Percentiles rank a stretch among this genome's conserved stretches.
These are phyloP conservation scores for Russula vinacea DNA, from an alignment of 768 basidiomycete genomes.

Conservation along the genomic window DNA sequence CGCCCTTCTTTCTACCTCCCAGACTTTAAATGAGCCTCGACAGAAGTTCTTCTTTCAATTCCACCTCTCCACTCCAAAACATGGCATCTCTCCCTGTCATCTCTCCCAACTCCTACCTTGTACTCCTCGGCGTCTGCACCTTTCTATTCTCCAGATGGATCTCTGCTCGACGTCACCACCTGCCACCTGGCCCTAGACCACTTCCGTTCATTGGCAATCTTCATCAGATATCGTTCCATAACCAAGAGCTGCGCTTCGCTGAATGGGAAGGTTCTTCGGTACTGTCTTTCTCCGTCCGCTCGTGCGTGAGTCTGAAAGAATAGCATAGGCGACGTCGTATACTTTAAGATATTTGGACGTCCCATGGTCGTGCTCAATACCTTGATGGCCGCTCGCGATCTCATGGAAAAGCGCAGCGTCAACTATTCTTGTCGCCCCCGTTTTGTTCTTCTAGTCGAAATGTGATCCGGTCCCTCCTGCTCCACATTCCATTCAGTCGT, in stretches of 20 bases:
- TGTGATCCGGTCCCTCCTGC: slow-evolving; percentile 27
- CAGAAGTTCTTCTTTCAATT: neutral
- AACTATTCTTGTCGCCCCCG: slow-evolving; percentile 39
- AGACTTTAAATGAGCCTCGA: slow-evolving; percentile 6
- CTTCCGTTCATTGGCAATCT: slow-evolving; percentile 37
- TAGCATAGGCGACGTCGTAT: slow-evolving; percentile 37
- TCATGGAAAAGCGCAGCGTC: slow-evolving; percentile 37
- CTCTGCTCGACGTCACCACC: slow-evolving; percentile 20
- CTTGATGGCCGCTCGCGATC: slow-evolving; percentile 36
- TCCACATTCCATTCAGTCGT: neutral
- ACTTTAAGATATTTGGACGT: slow-evolving; percentile 34
- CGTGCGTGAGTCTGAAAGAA: neutral
- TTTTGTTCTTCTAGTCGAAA: slow-evolving; percentile 33
- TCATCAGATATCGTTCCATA: slow-evolving; percentile 33
- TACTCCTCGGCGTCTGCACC: slow-evolving; percentile 17
- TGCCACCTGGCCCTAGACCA: slow-evolving; percentile 36
- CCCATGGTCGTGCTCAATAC: slow-evolving; percentile 38
- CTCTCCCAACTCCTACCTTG: slow-evolving; percentile 3
- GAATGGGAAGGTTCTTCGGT: slow-evolving; percentile 37
- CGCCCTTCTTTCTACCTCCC: neutral
- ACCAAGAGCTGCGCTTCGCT: slow-evolving; percentile 32
- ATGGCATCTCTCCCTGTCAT: slow-evolving; percentile 16
- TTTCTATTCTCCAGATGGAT: slow-evolving; percentile 28
- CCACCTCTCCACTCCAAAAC: neutral
- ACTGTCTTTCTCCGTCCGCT: neutral